phyloP scores from a whole-genome alignment of 2,329 filamentous ascomycete species.

The Trichoderma endophyticum region DNA sequence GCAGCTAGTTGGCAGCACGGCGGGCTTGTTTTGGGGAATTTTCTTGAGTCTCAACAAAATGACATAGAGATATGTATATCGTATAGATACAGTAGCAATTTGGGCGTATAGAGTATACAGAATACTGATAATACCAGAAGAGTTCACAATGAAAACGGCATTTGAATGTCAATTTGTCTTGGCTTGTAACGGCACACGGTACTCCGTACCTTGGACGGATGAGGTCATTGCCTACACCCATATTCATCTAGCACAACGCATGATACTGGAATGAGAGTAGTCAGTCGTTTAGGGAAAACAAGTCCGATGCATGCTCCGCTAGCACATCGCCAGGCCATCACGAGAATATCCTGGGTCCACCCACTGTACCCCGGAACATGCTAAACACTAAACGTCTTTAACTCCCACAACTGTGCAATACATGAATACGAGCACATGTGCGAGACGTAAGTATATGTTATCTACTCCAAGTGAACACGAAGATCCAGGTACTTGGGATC shows the following conservation, averaged over 20 bases:
- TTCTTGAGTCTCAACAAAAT: slow-evolving; percentile 13
- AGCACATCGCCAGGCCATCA: neutral
- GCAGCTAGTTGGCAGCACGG: slow-evolving; percentile 9
- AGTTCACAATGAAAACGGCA: neutral
- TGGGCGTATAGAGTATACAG: no score
- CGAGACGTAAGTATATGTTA: no score
- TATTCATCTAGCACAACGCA: neutral
- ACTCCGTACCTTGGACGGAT: neutral
- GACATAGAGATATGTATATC: neutral
- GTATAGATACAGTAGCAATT: neutral
- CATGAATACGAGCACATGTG: neutral
- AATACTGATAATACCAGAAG: neutral
- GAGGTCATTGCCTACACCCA: neutral
- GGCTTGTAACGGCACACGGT: neutral
- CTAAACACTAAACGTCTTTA: neutral
- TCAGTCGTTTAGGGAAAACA: neutral
- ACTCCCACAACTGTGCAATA: neutral
- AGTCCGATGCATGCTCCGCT: neutral
- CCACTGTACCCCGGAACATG: neutral
- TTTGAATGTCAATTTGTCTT: neutral
- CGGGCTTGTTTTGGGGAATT: slow-evolving; percentile 8
- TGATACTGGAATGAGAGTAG: neutral
- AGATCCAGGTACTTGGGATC: neutral
- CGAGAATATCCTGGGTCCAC: neutral
- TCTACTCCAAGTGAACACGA: no score